These are phyloP conservation scores for Didymella pinodella DNA, from an alignment of 2,329 filamentous ascomycete genomes.

Conservation along the genomic window DNA sequence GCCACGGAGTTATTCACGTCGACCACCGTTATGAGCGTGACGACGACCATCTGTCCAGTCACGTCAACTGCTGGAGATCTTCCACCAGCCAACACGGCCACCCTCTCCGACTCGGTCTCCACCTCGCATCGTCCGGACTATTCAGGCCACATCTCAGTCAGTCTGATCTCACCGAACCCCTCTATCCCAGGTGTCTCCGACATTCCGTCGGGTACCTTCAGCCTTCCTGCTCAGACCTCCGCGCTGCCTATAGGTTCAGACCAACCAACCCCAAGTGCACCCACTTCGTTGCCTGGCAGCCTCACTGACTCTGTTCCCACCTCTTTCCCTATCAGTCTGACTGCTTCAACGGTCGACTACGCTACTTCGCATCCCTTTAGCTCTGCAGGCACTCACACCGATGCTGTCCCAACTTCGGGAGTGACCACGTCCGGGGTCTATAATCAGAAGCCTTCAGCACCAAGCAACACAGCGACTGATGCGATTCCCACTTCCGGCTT, in stretches of 20 bases:
- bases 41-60: constrained; percentile 54
- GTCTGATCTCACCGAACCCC: constrained; percentile 10
- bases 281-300: constrained; percentile 8
- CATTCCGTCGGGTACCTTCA: not conserved
- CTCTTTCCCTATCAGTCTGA: constrained; percentile 12
- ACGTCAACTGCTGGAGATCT: constrained; percentile 26
- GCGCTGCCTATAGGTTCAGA: constrained; percentile 1
- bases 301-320: constrained; percentile 19
- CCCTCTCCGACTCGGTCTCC: constrained; percentile 19
- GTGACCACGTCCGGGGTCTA: constrained; percentile 10
- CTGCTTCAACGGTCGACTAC: constrained; percentile 8
- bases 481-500: constrained; percentile 13
- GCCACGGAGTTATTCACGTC: constrained; percentile 50
- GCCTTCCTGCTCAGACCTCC: constrained; percentile 9
- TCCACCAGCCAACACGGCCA: constrained; percentile 18
- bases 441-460: constrained; percentile 2
- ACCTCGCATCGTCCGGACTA: constrained; percentile 14
- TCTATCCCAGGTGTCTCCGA: constrained; percentile 1
- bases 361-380: constrained; percentile 17
- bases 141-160: constrained; percentile 10
- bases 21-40: constrained; percentile 46
- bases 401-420: constrained; percentile 9
- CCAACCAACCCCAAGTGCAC: constrained; percentile 4
- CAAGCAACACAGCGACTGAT: constrained; percentile 19
- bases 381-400: constrained; percentile 14